A percentile compares a stretch with the other conserved stretches of the same genome.
phyloP scores from a whole-genome alignment of 768 basidiomycete genomes.

The Hypholoma sublateritium region DNA sequence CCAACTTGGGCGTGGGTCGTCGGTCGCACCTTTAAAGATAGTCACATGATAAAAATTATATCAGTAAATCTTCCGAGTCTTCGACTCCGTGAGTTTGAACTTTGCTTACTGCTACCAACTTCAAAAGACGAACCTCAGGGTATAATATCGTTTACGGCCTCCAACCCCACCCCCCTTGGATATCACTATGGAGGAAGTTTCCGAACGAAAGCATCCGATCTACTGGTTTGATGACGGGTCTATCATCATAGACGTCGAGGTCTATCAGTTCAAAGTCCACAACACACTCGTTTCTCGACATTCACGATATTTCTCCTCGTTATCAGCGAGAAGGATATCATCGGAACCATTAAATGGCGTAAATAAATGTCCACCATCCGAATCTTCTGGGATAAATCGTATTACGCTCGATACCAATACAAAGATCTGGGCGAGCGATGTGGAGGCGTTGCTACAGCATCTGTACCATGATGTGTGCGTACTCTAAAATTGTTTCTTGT shows the following conservation, averaged over 20 bases:
- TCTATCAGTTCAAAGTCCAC: constrained; percentile 58
- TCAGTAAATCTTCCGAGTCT: too few species aligned
- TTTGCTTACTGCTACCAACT: too few species aligned
- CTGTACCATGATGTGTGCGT: constrained; percentile 71
- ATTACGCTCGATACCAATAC: constrained; percentile 31
- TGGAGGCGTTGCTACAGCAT: constrained; percentile 58
- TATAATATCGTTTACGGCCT: not conserved
- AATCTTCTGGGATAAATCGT: not conserved
- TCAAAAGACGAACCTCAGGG: too few species aligned
- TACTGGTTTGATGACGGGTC: constrained; percentile 74
- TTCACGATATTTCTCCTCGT: constrained; percentile 36
- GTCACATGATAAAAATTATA: too few species aligned
- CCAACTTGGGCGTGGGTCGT: too few species aligned
- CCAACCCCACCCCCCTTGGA: not conserved
- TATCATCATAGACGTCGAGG: constrained; percentile 45
- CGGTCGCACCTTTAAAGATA: too few species aligned
- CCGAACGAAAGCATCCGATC: constrained; percentile 35
- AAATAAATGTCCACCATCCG: not conserved
- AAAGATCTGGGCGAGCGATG: constrained; percentile 42
- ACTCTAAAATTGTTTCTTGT: not conserved
- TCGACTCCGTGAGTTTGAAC: too few species aligned
- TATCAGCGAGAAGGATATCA: not conserved
- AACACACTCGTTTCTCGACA: constrained; percentile 50
- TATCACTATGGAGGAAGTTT: not conserved
- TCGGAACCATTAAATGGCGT: not conserved